Conservation (phyloP, 2,329 filamentous ascomycete species). For the Periconia digitata region DNA sequence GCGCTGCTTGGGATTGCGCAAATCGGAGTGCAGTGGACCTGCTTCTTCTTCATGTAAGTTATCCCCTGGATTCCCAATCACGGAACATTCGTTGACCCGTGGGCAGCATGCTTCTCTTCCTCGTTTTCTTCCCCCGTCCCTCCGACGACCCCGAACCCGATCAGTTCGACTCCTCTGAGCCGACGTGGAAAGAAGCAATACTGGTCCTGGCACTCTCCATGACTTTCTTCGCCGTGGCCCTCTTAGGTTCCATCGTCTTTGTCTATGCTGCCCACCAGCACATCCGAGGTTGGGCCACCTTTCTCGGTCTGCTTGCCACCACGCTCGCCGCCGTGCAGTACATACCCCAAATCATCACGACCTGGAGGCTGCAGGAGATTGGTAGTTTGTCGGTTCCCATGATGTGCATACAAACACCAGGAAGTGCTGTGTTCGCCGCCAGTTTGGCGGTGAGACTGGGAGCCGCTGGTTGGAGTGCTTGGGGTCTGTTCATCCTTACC, state of each 20-base stretch:
- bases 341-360: constrained; percentile 92
- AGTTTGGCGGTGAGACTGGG: constrained; percentile 82
- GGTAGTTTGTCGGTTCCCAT: constrained; percentile 93
- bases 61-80: neutral
- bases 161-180: constrained; percentile 32
- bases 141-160: constrained; percentile 22
- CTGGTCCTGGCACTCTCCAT: constrained; percentile 72
- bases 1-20: constrained; percentile 87
- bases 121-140: constrained; percentile 75
- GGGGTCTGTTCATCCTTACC: constrained; percentile 88
- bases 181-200: constrained; percentile 76
- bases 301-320: constrained; percentile 78
- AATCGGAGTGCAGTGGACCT: constrained; percentile 87
- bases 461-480: constrained; percentile 86
- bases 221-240: constrained; percentile 71
- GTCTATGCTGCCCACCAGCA: constrained; percentile 65
- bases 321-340: constrained; percentile 85
- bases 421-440: constrained; percentile 83
- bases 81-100: constrained; percentile 11
- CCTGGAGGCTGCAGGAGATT: constrained; percentile 79
- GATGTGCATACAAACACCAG: constrained; percentile 98
- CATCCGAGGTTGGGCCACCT: constrained; percentile 79
- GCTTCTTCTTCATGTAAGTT: constrained; percentile 82
- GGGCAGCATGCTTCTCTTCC: constrained; percentile 81
- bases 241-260: constrained; percentile 64